A percentile compares a stretch with the other conserved stretches of the same genome.
Evolutionary conservation across 345 rosid species (phyloP).

Genomic region (Acer yangbiense): DNA sequence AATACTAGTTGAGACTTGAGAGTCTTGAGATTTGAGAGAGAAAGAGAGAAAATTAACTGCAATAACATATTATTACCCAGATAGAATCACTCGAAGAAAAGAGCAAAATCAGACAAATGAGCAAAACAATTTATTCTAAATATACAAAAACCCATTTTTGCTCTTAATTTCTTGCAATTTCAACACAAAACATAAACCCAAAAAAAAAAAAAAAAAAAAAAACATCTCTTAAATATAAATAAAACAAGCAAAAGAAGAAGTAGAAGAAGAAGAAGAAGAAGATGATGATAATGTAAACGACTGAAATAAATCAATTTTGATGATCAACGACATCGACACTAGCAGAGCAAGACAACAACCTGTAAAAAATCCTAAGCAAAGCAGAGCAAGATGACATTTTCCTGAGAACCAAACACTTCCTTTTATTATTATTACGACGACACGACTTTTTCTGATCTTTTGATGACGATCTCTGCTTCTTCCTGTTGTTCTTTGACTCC

Average conservation of each 20-base stretch:
- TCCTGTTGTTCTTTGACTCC: too few relatives aligned
- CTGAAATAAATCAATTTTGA: not conserved
- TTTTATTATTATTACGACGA: conserved; percentile 7
- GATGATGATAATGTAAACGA: not conserved
- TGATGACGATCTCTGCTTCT: too few relatives aligned
- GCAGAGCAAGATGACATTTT: conserved; percentile 49
- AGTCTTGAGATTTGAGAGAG: not conserved
- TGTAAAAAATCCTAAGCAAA: conserved; percentile 48
- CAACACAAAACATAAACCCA: not conserved
- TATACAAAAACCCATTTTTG: conserved; percentile 10
- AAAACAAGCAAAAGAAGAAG: not conserved
- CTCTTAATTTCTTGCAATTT: not conserved
- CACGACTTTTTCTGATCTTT: too few relatives aligned
- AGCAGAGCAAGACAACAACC: conserved; percentile 56
- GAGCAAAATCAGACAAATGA: conserved; percentile 5
- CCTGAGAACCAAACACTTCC: conserved; percentile 49
- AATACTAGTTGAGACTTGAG: not conserved
- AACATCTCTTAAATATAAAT: conserved; percentile 6
- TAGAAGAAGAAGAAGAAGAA: not conserved
- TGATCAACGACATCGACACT: conserved; percentile 54
- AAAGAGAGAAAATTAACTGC: not conserved
- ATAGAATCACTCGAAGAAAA: not conserved
- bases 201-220: not conserved
- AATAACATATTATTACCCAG: not conserved
- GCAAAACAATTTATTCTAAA: not conserved